These are phyloP conservation scores for Pseudonitzschia multiseries DNA, from an alignment of 108 stramenopile species.

Conservation along the genomic window DNA sequence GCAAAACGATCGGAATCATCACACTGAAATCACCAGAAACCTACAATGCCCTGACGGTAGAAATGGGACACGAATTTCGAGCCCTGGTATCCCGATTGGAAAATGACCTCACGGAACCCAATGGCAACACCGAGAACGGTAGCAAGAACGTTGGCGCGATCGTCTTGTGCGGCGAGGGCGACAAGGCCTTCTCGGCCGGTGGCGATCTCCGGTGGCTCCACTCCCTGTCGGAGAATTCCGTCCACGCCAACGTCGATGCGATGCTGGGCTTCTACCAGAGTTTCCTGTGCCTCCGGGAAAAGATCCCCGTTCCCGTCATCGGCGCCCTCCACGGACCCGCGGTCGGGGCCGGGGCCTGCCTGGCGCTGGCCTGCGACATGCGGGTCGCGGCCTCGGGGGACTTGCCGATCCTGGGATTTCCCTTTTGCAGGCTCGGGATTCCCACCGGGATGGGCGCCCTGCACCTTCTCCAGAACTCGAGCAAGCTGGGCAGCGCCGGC, in stretches of 20 bases:
- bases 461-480: constrained; percentile 48
- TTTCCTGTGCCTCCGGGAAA: constrained; percentile 65
- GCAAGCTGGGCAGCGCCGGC: constrained; percentile 29
- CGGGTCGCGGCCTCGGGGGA: constrained; percentile 38
- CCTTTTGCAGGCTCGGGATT: constrained; percentile 70
- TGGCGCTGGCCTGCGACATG: constrained; percentile 75
- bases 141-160: constrained; percentile 51
- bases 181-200: constrained; percentile 75
- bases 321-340: constrained; percentile 76
- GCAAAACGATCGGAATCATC: constrained; percentile 48
- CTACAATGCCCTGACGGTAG: constrained; percentile 75
- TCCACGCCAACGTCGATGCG: constrained; percentile 56
- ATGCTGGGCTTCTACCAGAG: constrained; percentile 72
- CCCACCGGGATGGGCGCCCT: constrained; percentile 78
- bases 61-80: constrained; percentile 72
- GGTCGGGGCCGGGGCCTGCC: constrained; percentile 73
- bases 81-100: constrained; percentile 25
- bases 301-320: constrained; percentile 68
- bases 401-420: constrained; percentile 60
- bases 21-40: constrained; percentile 53
- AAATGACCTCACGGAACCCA: constrained; percentile 18
- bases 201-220: constrained; percentile 67
- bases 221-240: constrained; percentile 38
- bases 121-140: constrained; percentile 14
- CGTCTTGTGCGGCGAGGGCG: constrained; percentile 60